These are phyloP conservation scores for Claviceps sp. DNA, from an alignment of 2,329 filamentous ascomycete species.

Conservation along the genomic window DNA sequence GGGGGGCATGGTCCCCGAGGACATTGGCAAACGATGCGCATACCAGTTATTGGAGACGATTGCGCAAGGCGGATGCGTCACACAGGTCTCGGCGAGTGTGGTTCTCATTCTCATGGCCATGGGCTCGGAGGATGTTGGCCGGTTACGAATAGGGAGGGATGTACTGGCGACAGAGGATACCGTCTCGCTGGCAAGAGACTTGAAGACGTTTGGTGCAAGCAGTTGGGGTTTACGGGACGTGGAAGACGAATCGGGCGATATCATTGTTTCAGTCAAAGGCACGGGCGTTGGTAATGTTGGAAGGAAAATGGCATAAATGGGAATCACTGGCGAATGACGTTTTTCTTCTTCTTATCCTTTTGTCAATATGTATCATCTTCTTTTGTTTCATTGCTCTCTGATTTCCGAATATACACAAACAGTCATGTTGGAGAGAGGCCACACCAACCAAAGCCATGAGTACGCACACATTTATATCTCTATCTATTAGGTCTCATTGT, in stretches of 20 bases:
- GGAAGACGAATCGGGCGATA: slow-evolving; percentile 51
- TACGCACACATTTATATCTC: not conserved
- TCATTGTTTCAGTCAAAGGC: slow-evolving; percentile 85
- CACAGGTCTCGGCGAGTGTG: slow-evolving; percentile 55
- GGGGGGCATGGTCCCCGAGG: slow-evolving; percentile 77
- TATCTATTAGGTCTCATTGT: slow-evolving; percentile 10
- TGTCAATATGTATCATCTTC: not conserved
- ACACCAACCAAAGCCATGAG: not conserved
- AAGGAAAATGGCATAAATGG: slow-evolving; percentile 60
- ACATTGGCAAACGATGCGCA: slow-evolving; percentile 78
- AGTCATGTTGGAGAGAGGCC: too few species aligned
- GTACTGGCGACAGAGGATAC: slow-evolving; percentile 71
- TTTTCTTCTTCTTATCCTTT: not conserved
- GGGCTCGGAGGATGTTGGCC: slow-evolving; percentile 90
- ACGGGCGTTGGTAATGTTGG: slow-evolving; percentile 90
- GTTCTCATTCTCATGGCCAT: slow-evolving; percentile 90
- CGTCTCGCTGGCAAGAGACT: slow-evolving; percentile 68
- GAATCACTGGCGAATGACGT: not conserved
- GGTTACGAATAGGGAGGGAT: slow-evolving; percentile 67
- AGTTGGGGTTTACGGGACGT: slow-evolving; percentile 81
- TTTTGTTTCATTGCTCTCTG: not conserved
- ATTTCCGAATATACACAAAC: not conserved
- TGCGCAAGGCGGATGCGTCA: slow-evolving; percentile 69
- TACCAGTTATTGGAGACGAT: slow-evolving; percentile 80
- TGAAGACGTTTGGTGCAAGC: slow-evolving; percentile 77